Conservation (phyloP, 1,284 basidiomycete species). For the Boletus semigastroideus region DNA sequence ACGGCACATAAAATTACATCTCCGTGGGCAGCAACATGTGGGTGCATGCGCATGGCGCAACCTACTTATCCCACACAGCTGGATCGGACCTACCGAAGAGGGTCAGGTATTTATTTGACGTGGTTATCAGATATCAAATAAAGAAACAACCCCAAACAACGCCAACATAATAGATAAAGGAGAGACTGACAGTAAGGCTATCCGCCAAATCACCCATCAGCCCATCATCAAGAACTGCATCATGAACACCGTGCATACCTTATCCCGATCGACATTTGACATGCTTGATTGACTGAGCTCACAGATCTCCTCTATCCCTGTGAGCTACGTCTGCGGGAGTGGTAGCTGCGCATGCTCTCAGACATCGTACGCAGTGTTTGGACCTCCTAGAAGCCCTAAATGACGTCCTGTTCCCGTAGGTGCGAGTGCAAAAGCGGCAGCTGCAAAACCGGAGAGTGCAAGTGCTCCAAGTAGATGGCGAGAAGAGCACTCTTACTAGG, state of each 20-base stretch:
- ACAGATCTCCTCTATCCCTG: slow-evolving; percentile 1
- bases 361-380: neutral
- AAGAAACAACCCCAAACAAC: slow-evolving; percentile 5
- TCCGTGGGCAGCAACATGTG: too few species aligned
- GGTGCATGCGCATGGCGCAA: too few species aligned
- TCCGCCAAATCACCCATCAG: neutral
- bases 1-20: too few species aligned
- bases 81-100: neutral
- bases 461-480: neutral
- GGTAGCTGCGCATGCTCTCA: neutral
- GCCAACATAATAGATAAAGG: neutral
- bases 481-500: neutral
- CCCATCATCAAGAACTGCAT: neutral
- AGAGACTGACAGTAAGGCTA: neutral
- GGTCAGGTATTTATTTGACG: neutral
- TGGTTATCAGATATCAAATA: neutral
- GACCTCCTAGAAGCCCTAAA: neutral
- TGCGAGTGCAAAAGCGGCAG: neutral
- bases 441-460: neutral
- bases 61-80: neutral
- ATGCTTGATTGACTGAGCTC: neutral
- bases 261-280: neutral
- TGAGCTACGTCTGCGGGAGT: neutral
- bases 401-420: neutral
- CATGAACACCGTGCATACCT: slow-evolving; percentile 10